Evolutionary conservation across 2,329 filamentous ascomycete species (phyloP).

Genomic region (Trichoderma polysporum): DNA sequence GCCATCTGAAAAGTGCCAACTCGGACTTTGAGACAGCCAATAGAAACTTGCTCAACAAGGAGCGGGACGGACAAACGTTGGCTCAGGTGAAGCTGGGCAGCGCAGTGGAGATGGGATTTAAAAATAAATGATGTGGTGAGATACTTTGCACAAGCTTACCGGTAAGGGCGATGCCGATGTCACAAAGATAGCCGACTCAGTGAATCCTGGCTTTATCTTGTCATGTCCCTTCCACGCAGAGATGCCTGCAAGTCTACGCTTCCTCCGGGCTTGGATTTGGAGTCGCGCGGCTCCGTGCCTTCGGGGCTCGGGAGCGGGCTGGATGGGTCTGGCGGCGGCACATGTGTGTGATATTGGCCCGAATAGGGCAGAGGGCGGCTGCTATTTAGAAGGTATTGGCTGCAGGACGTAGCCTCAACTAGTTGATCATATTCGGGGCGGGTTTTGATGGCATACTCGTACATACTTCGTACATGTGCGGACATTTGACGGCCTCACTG

Average conservation of each 20-base stretch:
- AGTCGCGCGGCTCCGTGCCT: slow-evolving; percentile 4
- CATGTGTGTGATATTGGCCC: not conserved
- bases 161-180: not conserved
- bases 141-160: not conserved
- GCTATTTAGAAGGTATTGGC: not conserved
- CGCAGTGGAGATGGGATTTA: not conserved
- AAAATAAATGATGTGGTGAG: not conserved
- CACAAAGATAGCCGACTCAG: not conserved
- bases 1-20: not conserved
- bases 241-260: not conserved
- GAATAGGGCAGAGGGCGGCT: not conserved
- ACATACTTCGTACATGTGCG: too few relatives aligned
- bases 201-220: not conserved
- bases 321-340: not conserved
- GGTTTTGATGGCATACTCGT: not conserved
- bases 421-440: too few relatives aligned
- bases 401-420: not conserved
- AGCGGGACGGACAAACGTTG: slow-evolving; percentile 9
- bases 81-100: not conserved
- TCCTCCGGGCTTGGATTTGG: not conserved
- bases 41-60: slow-evolving; percentile 42
- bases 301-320: slow-evolving; percentile 9
- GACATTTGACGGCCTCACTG: not conserved
- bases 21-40: slow-evolving; percentile 31
- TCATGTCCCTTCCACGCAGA: too few relatives aligned